Base-by-base conservation (phyloP, 495 filamentous ascomycete genomes). In the Talaromyces borbonicus region DNA sequence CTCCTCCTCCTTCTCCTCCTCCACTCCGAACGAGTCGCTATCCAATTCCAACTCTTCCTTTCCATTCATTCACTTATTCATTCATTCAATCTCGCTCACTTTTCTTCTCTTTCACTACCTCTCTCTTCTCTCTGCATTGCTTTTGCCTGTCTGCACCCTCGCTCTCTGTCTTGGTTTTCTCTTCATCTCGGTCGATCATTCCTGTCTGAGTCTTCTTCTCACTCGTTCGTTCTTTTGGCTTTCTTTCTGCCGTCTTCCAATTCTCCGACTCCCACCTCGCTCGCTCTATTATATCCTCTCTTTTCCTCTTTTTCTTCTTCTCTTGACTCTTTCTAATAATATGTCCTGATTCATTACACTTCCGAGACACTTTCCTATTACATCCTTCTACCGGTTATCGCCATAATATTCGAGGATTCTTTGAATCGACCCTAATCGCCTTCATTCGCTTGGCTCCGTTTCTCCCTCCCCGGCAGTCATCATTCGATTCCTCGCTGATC, bases 101-200 rank as follows among this genome's bases (percentile, higher is more conserved):
- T 18, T 41, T 41, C 19, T 23, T 8, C 23, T 23, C 19, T 6
- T 39, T 15, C 38, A 24, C 38, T 24, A 41, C 19, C 38, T 41
- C 20, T 26, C 11, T 41, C 20, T 43, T 48, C 52, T 42, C 46
- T 43, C 36, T n/a, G n/a, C n/a, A n/a, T n/a, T n/a, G n/a, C n/a
- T n/a, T n/a, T n/a, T n/a, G n/a, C n/a, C n/a, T n/a, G n/a, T n/a
- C n/a, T n/a, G n/a, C n/a, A n/a, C 51, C 37, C 31, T 49, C 46
- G 49, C 37, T 52, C 38, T 47, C 43, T 43, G 36, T 55, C 43
- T 50, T 46, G 56, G 40, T 50, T 39, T 50, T 50, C 40, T 43
- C 38, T 50, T 31, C 39, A 44, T 45, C 32, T 36, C 26, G 11
- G 38, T 48, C 38, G 14, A 19, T 41, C 38, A 5, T 41, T 41